Base-by-base conservation (phyloP, 1,284 basidiomycete species). In the Heterobasidion irregulare region DNA sequence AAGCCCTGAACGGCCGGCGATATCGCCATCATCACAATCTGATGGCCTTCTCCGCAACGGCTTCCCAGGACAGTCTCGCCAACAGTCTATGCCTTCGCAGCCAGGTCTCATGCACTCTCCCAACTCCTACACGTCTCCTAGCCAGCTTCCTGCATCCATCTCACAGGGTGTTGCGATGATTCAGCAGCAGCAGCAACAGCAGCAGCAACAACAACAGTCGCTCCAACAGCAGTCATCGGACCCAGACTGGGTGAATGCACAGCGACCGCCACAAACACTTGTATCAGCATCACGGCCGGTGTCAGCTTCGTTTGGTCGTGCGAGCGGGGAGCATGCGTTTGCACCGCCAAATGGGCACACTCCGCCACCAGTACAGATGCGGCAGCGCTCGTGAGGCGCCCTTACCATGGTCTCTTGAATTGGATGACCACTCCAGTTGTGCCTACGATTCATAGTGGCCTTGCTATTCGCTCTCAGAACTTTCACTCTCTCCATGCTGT, bases 281-380 rank as follows among this genome's bases (percentile, higher is more conserved):
- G 57, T 69, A 72, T 54, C 68, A 74, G 43, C 67, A 78, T 73
- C 76, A 56, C 75, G 84, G 52, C 82, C 85, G 19, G 70, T 74
- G 43, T 85, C 86, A 35, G 84, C 76, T 61, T 70, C 75, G 53
- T 77, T 76, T 53, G 63, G 71, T 52, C 72, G 79, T 62, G 64
- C 71, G 26, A 81, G 77, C 61, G 68, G 73, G 44, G 82, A 84
- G 50, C 70, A 53, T 52, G n/a, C 53, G n/a, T 74, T 72, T 58
- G 66, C 70, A 15, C 6, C 57, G 47, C 68, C 74, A 45, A 75
- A 71, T 62, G 67, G 73, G 55, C 82, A 83, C 59, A 74, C 79
- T 33, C 46, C 58, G 26, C 72, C 79, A 57, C 65, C 67, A 12
- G 47, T 48, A 1, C 47, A 48, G 50, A 57, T 77, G 61, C 78